Percentiles rank a stretch among this genome's conserved stretches.
Conservation (phyloP, 176 grass and related monocot genomes). For the bread wheat (Triticum aestivum) region IWGSC_CS_RefSeq_v2.1 NC_057794.1:69289873-69290372, state of each 20-base stretch:
- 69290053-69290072: not conserved
- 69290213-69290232: not conserved
- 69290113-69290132: not conserved
- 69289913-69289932: constrained; percentile 42
- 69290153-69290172: not conserved
- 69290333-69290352: not conserved
- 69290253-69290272: not conserved
- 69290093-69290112: not conserved
- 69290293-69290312: not conserved
- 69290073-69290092: not conserved
- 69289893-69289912: constrained; percentile 33
- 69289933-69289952: constrained; percentile 15
- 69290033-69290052: no score
- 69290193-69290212: not conserved
- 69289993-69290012: not conserved
- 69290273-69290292: not conserved
- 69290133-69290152: not conserved
- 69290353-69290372: not conserved
- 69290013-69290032: not conserved
- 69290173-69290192: not conserved
- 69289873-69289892: constrained; percentile 17
- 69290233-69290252: not conserved
- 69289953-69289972: constrained; percentile 1
- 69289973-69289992: constrained; percentile 3
- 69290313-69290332: not conserved